Evolutionary conservation across 2,329 filamentous ascomycete species (phyloP), one percentile per base, ranked within the genome.

Genomic region (Penicillium digitatum): DNA sequence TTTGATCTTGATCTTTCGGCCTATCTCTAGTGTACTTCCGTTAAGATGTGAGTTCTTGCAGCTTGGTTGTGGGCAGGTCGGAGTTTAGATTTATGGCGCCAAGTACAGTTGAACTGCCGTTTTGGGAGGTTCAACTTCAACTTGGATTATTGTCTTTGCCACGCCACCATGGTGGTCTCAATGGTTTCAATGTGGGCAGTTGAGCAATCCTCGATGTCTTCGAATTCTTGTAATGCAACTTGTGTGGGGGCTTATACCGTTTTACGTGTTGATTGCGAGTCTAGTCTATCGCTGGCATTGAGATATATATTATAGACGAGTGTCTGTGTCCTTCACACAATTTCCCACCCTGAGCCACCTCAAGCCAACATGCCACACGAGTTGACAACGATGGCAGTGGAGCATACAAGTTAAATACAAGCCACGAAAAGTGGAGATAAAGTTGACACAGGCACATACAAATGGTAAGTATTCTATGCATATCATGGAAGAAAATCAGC

Each of bases 161-260:
- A 51, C 9, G 0, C 29, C 29, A 35, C 6, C 1, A n/a, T 35
- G 3, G 11, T 16, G 22, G 16, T 8, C n/a, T 16, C 9, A 20
- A 1, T 3, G 2, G 6, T 1, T 44, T 10, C 1, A 3, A 4
- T 24, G 0, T 24, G 8, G 6, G 8, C 1, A 12, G 3, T 7
- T 39, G 0, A 0, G 1, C 16, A 5, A 10, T 5, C n/a, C 4
- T 3, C 3, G 0, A 2, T 10, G 7, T 9, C 8, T n/a, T 0
- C 2, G 2, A 1, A 3, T 1, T 4, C 3, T 10, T 16, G 10
- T 0, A 0, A 3, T 9, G 8, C 18, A 35, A 1, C 1, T 35
- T 5, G 3, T 35, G n/a, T 14, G 6, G 6, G n/a, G 5, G 3
- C 14, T 2, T 4, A 10, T 27, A 5, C 8, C 0, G 9, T 32